Evolutionary conservation across 805 yeast species (phyloP), one percentile per base, ranked within the genome.

Genomic region (Nakazawaea holstii): DNA sequence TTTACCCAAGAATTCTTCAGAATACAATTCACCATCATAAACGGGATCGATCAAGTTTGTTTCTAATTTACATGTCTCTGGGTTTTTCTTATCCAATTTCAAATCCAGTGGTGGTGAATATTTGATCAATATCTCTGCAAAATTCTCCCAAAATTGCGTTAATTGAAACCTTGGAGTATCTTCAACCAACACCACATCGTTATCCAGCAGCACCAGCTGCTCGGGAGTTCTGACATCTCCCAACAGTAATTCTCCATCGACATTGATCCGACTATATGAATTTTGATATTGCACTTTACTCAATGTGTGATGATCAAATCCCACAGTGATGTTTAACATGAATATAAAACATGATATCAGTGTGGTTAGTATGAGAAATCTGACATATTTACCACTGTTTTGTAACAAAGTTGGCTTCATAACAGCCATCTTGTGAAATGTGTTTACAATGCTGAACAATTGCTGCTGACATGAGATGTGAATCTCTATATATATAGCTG

Each of bases 11-110:
- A 40, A 39, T 28, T 33, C 20, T 27, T 45, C 49, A 4, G 49
- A 45, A 31, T 40, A 40, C 10, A 45, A 20, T 4, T 45, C 32
- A 9, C 44, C 49, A 35, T 39, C 44, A 24, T 39, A 39, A 10
- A 30, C n/a, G 4, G 44, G 44, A 35, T 45, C 49, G 26, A 40
- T 40, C 37, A 45, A 40, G 35, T 45, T 39, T 6, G 49, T 45
- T 37, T 39, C 44, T 36, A 45, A 40, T n/a, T 27, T 29, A 35
- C 49, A 45, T 13, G 6, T 13, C 17, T 35, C 32, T 20, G 49
- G 49, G 28, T 37, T 45, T 7, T 31, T 24, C 14, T 27, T 15
- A 7, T 28, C 14, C 20, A 40, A 13, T 17, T 31, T 37, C n/a
- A 30, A 30, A n/a, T 38, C 20, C 4, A 20, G 8, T 17, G 32